Evolutionary conservation across 768 basidiomycete genomes (phyloP).

Genomic region (Rhizopogon sp.): DNA sequence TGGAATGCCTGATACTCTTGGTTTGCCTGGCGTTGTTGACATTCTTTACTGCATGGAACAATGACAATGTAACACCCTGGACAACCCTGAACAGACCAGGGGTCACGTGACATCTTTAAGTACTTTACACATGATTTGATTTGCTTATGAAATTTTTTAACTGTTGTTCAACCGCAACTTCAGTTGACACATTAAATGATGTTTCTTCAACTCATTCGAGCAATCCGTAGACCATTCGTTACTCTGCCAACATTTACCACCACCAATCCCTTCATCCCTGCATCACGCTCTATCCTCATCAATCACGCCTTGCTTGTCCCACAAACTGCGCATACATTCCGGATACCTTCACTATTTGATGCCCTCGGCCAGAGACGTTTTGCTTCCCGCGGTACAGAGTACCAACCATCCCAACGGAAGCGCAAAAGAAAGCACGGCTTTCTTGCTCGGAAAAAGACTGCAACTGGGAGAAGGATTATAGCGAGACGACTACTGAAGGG

Average conservation of each 20-base stretch:
- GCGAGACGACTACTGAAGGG: slow-evolving; percentile 69
- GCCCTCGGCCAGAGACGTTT: slow-evolving; percentile 35
- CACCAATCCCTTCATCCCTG: neutral
- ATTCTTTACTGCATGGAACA: slow-evolving; percentile 15
- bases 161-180: no score
- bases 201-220: neutral
- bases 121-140: no score
- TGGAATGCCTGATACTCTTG: slow-evolving; percentile 38
- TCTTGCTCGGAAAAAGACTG: slow-evolving; percentile 65
- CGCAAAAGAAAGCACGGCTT: slow-evolving; percentile 93
- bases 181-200: neutral
- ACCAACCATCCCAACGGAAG: slow-evolving; percentile 93
- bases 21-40: slow-evolving; percentile 40
- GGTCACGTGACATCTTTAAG: neutral
- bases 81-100: neutral
- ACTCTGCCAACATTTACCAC: neutral
- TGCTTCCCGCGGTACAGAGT: slow-evolving; percentile 77
- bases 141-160: no score
- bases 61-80: neutral
- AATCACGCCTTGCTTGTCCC: slow-evolving; percentile 8
- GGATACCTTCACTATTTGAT: neutral
- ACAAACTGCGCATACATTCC: neutral
- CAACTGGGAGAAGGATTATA: slow-evolving; percentile 69
- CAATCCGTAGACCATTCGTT: neutral
- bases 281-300: slow-evolving; percentile 1